A percentile compares a stretch with the other conserved stretches of the same genome.
phyloP scores from a whole-genome alignment of 441 rosid species.

The Isatis lusitanica region DNA sequence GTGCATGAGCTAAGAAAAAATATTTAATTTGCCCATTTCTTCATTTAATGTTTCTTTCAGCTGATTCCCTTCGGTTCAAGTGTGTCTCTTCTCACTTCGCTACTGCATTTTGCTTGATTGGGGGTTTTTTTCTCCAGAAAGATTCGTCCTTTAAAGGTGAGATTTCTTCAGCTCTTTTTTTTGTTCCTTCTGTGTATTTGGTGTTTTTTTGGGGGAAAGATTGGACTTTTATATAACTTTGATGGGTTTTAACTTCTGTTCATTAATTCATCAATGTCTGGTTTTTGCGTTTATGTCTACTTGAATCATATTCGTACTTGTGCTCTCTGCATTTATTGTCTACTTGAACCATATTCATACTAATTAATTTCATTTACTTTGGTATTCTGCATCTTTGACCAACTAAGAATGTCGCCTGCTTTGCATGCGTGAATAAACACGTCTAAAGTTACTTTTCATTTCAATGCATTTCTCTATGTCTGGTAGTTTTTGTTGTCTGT shows the following conservation, averaged over 20 bases:
- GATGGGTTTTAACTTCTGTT: conserved; percentile 19
- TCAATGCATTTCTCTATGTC: too few relatives aligned
- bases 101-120: conserved; percentile 30
- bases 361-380: too few relatives aligned
- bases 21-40: conserved; percentile 35
- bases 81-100: conserved; percentile 30
- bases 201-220: not conserved
- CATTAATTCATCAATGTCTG: too few relatives aligned
- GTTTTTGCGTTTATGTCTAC: too few relatives aligned
- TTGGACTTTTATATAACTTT: conserved; percentile 18
- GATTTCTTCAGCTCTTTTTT: conserved; percentile 15
- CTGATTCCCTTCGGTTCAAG: conserved; percentile 34
- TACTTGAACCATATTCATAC: too few relatives aligned
- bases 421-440: too few relatives aligned
- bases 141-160: conserved; percentile 32
- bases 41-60: conserved; percentile 38
- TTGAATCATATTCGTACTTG: too few relatives aligned
- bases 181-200: conserved; percentile 9
- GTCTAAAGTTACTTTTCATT: too few relatives aligned
- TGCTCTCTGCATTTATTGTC: too few relatives aligned
- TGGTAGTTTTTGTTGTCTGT: too few relatives aligned
- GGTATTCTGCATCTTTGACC: too few relatives aligned
- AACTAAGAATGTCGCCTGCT: too few relatives aligned
- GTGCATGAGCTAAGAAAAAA: conserved; percentile 28
- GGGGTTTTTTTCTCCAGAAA: conserved; percentile 1